A percentile compares a stretch with the other conserved stretches of the same genome.
Evolutionary conservation across 2,329 filamentous ascomycete species (phyloP).

Genomic region (Hypomyces perniciosus): DNA sequence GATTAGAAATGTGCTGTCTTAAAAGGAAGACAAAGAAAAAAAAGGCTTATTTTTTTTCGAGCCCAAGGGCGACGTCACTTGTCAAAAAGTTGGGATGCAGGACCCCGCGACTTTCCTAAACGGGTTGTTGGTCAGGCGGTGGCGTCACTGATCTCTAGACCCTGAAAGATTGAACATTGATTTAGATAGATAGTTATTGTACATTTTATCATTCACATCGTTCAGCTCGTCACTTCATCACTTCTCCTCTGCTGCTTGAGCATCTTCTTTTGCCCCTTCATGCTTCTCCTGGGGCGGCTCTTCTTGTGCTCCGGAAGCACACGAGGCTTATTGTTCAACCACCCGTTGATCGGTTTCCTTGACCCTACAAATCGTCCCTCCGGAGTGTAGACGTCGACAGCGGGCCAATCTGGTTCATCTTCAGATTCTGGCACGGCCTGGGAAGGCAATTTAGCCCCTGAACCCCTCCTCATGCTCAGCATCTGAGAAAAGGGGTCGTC

Average conservation of each 20-base stretch:
- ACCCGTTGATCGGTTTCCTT: conserved; percentile 65
- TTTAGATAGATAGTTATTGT: background rate
- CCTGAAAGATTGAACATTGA: background rate
- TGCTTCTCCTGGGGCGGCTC: conserved; percentile 59
- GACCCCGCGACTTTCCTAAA: conserved; percentile 6
- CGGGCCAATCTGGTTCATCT: conserved; percentile 50
- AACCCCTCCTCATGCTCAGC: conserved; percentile 21
- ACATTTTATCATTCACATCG: conserved; percentile 1
- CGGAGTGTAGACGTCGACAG: conserved; percentile 79
- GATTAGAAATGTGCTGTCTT: too few species aligned
- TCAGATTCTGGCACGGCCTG: conserved; percentile 1
- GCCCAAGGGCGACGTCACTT: conserved; percentile 2
- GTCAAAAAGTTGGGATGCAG: background rate
- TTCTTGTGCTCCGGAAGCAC: conserved; percentile 43
- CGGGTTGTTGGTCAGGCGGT: conserved; percentile 1
- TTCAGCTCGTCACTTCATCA: background rate
- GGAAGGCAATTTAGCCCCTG: background rate
- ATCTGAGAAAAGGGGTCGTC: conserved; percentile 23
- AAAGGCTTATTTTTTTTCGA: background rate
- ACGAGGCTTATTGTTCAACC: conserved; percentile 54
- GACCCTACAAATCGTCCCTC: conserved; percentile 71
- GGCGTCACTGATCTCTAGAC: conserved; percentile 3
- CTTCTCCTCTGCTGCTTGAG: conserved; percentile 26
- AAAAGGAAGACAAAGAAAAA: background rate
- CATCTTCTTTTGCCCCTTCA: conserved; percentile 54